Conservation (phyloP, 2,329 filamentous ascomycete genomes). For the Leptographium galeiforme region DNA sequence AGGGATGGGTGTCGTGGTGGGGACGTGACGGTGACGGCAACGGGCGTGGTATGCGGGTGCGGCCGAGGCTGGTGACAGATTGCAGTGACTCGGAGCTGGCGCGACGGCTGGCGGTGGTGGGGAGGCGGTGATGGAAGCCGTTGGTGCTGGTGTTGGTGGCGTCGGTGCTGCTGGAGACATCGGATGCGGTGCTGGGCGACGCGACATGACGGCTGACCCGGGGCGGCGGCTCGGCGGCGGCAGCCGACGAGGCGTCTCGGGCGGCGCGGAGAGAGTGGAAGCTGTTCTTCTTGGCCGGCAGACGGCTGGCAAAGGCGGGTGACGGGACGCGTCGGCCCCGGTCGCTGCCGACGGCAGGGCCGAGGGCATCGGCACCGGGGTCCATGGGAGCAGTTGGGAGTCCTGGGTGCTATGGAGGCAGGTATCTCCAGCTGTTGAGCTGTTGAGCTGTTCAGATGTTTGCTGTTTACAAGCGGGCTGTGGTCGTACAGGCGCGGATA, state of each 20-base stretch:
- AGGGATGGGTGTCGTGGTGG: neutral
- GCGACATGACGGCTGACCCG: neutral
- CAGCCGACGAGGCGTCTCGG: too few relatives aligned
- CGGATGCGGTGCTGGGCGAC: constrained; percentile 6
- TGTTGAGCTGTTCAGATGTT: too few relatives aligned
- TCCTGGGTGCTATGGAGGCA: too few relatives aligned
- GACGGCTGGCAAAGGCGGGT: constrained; percentile 1
- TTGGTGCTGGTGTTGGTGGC: neutral
- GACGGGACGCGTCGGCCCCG: neutral
- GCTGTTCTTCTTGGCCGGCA: constrained; percentile 9
- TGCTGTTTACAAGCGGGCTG: too few relatives aligned
- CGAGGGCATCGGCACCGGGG: neutral
- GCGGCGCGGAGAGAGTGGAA: constrained; percentile 5
- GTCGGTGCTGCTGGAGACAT: constrained; percentile 5
- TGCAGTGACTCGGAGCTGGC: neutral
- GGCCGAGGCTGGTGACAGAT: neutral
- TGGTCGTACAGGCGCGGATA: too few relatives aligned
- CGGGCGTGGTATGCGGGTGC: constrained; percentile 19
- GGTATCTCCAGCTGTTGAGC: too few relatives aligned
- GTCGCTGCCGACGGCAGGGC: neutral
- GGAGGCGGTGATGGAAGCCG: constrained; percentile 2
- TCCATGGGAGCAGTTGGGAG: neutral
- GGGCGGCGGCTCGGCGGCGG: neutral
- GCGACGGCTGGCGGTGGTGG: neutral
- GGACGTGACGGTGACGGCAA: constrained; percentile 11